Evolutionary conservation across 306 rosid species (phyloP).

Genomic region (Elaeagnus macrophylla): DNA sequence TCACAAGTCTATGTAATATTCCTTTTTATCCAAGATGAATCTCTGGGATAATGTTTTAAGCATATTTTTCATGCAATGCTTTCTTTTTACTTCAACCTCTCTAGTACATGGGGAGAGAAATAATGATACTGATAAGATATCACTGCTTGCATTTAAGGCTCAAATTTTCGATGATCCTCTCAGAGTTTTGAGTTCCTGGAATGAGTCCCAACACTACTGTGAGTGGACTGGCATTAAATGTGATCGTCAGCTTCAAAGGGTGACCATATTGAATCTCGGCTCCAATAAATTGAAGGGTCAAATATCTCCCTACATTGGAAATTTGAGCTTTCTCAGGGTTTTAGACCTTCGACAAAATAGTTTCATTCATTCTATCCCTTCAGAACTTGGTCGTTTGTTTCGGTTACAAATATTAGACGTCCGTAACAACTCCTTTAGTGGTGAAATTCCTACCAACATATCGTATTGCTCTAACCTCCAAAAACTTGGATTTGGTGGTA

Average conservation of each 20-base stretch:
- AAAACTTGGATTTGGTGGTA: neutral
- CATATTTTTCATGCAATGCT: too few species aligned
- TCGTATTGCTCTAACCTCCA: conserved; percentile 15
- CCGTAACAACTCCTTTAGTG: conserved; percentile 8
- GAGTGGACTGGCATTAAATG: conserved; percentile 24
- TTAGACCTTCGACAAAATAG: conserved; percentile 9
- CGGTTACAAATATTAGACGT: neutral
- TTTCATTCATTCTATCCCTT: conserved; percentile 3
- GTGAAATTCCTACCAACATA: conserved; percentile 14
- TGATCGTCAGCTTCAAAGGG: conserved; percentile 8
- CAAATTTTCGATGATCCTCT: conserved; percentile 12
- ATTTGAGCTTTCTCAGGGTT: conserved; percentile 14
- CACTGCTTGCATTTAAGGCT: too few species aligned
- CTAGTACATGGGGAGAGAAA: too few species aligned
- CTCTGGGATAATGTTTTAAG: too few species aligned
- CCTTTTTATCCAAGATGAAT: too few species aligned
- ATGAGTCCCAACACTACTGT: conserved; percentile 19
- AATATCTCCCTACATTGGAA: conserved; percentile 17
- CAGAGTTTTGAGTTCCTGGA: conserved; percentile 19
- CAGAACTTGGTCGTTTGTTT: conserved; percentile 15
- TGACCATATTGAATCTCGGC: conserved; percentile 4
- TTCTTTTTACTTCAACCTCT: too few species aligned
- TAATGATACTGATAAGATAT: too few species aligned
- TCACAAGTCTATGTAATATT: too few species aligned
- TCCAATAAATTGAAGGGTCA: conserved; percentile 2